Conservation (phyloP, 768 basidiomycete species). For the Naganishia randhawae region DNA sequence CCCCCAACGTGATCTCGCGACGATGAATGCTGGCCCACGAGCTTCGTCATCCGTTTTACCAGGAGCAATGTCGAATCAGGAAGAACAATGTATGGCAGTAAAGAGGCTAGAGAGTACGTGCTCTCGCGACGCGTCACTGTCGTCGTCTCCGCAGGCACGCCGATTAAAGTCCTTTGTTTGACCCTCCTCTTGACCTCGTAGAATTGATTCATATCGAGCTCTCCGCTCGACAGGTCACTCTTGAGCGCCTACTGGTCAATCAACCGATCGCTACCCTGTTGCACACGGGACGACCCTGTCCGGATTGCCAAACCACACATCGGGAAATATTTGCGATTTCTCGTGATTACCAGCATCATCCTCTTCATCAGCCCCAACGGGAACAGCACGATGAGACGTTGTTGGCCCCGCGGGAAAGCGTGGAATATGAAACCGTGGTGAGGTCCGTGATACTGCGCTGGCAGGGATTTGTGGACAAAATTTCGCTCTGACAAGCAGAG, state of each 20-base stretch:
- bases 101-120: constrained; percentile 28
- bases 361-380: background rate
- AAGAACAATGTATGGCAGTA: background rate
- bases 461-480: constrained; percentile 39
- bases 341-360: background rate
- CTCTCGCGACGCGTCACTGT: background rate
- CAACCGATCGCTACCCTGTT: constrained; percentile 8
- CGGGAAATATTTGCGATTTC: constrained; percentile 46
- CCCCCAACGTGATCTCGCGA: constrained; percentile 31
- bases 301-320: constrained; percentile 44
- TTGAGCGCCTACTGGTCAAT: background rate
- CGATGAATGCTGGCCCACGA: background rate
- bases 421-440: constrained; percentile 38
- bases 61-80: constrained; percentile 26
- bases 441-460: constrained; percentile 41
- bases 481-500: too few relatives aligned
- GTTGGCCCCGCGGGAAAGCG: background rate
- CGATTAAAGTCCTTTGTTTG: constrained; percentile 7
- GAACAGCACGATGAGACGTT: background rate
- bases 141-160: constrained; percentile 8
- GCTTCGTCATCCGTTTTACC: constrained; percentile 9
- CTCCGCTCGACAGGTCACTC: constrained; percentile 32
- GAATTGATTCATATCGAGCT: constrained; percentile 49
- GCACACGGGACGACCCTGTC: constrained; percentile 34
- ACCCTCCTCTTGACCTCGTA: constrained; percentile 28